These are phyloP conservation scores for Pythium aphanidermatum DNA, from an alignment of 352 stramenopile species.

Conservation along the genomic window DNA sequence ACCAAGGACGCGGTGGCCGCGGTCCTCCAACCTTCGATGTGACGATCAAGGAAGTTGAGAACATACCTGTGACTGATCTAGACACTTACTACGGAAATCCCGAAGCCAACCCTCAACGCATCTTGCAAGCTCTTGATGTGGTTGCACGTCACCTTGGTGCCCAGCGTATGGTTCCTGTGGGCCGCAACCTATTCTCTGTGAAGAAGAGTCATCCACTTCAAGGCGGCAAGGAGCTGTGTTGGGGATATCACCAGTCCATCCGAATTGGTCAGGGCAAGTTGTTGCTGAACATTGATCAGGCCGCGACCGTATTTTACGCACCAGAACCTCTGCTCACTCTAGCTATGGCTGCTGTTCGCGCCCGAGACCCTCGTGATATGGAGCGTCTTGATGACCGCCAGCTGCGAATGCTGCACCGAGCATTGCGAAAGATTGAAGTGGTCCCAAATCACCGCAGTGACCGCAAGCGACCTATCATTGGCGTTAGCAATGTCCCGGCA, in stretches of 20 bases:
- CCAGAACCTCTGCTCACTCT: conserved; percentile 48
- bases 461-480: conserved; percentile 44
- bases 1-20: conserved; percentile 13
- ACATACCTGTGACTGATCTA: conserved; percentile 39
- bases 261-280: conserved; percentile 45
- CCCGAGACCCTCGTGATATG: conserved; percentile 28
- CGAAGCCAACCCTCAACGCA: conserved; percentile 50
- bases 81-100: conserved; percentile 46
- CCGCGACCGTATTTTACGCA: conserved; percentile 62
- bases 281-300: conserved; percentile 68
- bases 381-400: conserved; percentile 31
- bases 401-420: conserved; percentile 23
- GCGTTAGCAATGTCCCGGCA: conserved; percentile 37
- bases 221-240: conserved; percentile 63
- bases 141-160: conserved; percentile 48
- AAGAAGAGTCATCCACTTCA: conserved; percentile 48
- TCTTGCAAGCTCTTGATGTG: conserved; percentile 71
- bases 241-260: conserved; percentile 70
- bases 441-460: conserved; percentile 57
- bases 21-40: conserved; percentile 55
- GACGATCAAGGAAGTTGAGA: conserved; percentile 61
- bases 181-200: conserved; percentile 68
- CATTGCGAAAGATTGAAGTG: conserved; percentile 48
- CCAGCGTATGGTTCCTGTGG: conserved; percentile 50
- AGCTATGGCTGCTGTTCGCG: conserved; percentile 32